Evolutionary conservation across 805 yeast species (phyloP), one percentile per base, ranked within the genome.

Genomic region (Starmerella ratchasimensis): DNA sequence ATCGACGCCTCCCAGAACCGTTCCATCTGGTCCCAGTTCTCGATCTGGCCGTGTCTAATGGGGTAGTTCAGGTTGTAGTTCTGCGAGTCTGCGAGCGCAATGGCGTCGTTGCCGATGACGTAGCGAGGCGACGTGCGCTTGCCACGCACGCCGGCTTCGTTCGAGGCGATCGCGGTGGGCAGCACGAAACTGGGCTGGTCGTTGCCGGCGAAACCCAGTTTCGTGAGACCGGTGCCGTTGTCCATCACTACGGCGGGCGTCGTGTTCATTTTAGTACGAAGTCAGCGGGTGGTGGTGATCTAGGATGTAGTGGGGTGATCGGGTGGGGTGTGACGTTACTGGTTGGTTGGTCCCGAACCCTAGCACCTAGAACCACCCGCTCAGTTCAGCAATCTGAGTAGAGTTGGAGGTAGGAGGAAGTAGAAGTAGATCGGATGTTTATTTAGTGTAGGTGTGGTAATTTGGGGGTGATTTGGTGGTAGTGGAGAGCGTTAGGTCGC

Each of bases 21-120:
- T 61, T 90, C 98, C 98, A 90, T 90, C 57, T 90, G 96, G 63
- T 90, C 98, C 98, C 98, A 90, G 60, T 90, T 83, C 60, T 90
- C 98, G 46, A 90, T 80, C 65, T 90, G 98, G 19, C 98, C 98
- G 56, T 90, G 98, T 60, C 84, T 79, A 44, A 90, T 84, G 15
- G 98, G 98, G 55, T 90, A 90, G 46, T 75, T 72, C 42, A 90
- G 65, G 21, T 86, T 78, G 61, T 90, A 90, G 21, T 82, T 68
- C 46, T 94, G 83, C 5, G 94, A 93, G 51, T 74, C 78, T n/a
- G 96, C 79, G 11, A 94, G 94, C 37, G 70, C 71, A 30, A 90
- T 55, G 1, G 98, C 98, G 59, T 88, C 97, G 53, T 90, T 90
- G 24, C 98, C 98, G 53, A 90, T 90, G 59, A 70, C 84, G 53